Evolutionary conservation across 768 basidiomycete species (phyloP), one percentile per base, ranked within the genome.

Genomic region (Leucosporidium yakuticum): DNA sequence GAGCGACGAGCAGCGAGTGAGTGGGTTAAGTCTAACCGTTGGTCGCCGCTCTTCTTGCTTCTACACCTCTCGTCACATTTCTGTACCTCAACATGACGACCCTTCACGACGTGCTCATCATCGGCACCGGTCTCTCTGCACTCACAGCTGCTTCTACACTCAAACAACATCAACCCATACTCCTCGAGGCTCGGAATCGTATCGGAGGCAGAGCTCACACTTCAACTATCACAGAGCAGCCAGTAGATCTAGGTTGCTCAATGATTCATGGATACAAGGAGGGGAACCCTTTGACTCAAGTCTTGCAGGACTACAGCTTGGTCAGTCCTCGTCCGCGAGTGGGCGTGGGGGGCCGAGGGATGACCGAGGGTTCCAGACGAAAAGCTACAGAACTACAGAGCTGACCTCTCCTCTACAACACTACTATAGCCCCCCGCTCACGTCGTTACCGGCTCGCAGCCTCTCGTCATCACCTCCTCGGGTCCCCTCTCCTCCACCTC

Each of bases 161-260:
- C 29, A 6, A 34, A 3, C 21, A 19, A 4, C 8, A 19, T 8
- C 21, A 25, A 14, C 34, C 6, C 48, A 51, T 58, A 36, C 31
- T 70, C 27, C 64, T 73, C 73, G 73, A 73, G 19, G 73, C 67
- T 0, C 61, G 73, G 0, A 5, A 19, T 32, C 64, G 73, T 1
- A 49, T 63, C 21, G 73, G 73, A 17, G 73, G 73, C 3, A 17
- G 73, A 9, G 65, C 67, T 4, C 23, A 11, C 36, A 73, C 73
- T 27, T 25, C 29, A 8, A 31, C n/a, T 8, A 59, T 44, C 5
- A 25, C 48, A 0, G 44, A 50, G 6, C 9, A 25, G 36, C 62
- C 68, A 12, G 62, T 73, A 21, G 73, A 73, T 39, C 34, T 73
- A 7, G 73, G 73, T 0, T 68, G 67, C 31, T 56, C 58, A 2